Evolutionary conservation across 768 basidiomycete species (phyloP).

Genomic region (Mycena filopes): DNA sequence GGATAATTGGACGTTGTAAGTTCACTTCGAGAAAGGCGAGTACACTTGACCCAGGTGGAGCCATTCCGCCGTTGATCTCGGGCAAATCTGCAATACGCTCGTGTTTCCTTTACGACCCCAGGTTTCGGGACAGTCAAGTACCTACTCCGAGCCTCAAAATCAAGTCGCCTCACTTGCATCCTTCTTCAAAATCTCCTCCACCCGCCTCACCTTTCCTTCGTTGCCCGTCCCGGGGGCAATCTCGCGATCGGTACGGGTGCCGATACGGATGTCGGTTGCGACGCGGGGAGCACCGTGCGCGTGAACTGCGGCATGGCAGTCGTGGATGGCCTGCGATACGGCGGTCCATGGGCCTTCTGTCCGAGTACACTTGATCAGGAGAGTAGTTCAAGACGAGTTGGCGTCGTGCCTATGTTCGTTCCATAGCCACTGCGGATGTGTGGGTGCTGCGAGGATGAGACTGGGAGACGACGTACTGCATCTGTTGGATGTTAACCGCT

Average conservation of each 20-base stretch:
- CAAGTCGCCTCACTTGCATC: constrained; percentile 34
- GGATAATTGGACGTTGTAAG: no score
- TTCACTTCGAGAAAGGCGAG: no score
- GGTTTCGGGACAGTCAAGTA: no score
- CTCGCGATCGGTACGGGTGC: constrained; percentile 82
- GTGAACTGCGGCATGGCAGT: constrained; percentile 90
- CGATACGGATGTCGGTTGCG: constrained; percentile 95
- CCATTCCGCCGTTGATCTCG: no score
- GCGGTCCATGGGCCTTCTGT: constrained; percentile 87
- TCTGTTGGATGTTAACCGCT: constrained; percentile 49
- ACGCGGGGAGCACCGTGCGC: constrained; percentile 78
- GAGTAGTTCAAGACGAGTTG: neutral
- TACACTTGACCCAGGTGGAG: no score
- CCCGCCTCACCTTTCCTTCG: constrained; percentile 80
- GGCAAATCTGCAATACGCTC: no score
- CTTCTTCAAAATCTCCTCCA: constrained; percentile 78
- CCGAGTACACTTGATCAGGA: neutral
- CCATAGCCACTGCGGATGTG: constrained; percentile 78
- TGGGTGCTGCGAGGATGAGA: constrained; percentile 6
- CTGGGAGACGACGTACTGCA: constrained; percentile 65
- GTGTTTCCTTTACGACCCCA: no score
- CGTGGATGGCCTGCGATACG: constrained; percentile 89
- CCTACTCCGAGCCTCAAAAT: no score
- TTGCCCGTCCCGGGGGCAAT: constrained; percentile 77
- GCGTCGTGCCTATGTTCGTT: constrained; percentile 78